Evolutionary conservation across 352 stramenopile genomes (phyloP).

Genomic region (Phytophthora megakarya): DNA sequence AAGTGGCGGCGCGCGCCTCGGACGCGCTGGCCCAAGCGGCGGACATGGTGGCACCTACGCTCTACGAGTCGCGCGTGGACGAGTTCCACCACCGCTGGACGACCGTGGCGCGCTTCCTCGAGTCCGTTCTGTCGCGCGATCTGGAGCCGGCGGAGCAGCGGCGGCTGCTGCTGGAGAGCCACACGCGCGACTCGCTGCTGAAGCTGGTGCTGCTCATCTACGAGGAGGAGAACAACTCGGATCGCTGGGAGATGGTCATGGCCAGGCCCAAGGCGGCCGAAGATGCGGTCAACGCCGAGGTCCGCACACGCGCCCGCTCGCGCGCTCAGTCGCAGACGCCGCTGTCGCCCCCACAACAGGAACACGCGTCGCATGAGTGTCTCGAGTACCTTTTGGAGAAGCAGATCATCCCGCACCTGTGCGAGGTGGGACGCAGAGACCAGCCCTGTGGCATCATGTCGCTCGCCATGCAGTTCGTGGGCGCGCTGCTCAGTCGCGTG

Average conservation of each 20-base stretch:
- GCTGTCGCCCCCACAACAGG: slow-evolving; percentile 20
- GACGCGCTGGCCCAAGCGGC: slow-evolving; percentile 76
- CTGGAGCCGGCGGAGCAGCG: slow-evolving; percentile 73
- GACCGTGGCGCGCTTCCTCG: slow-evolving; percentile 77
- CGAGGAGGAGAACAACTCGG: slow-evolving; percentile 78
- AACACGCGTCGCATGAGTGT: slow-evolving; percentile 61
- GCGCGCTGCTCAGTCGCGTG: slow-evolving; percentile 75
- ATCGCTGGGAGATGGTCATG: slow-evolving; percentile 68
- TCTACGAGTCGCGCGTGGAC: slow-evolving; percentile 83
- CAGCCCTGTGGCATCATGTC: slow-evolving; percentile 86
- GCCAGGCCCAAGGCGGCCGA: slow-evolving; percentile 37
- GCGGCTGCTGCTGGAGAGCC: slow-evolving; percentile 75
- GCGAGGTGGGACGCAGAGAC: slow-evolving; percentile 71
- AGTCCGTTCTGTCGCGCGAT: slow-evolving; percentile 68
- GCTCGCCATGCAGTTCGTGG: slow-evolving; percentile 84
- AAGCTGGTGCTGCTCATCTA: slow-evolving; percentile 89
- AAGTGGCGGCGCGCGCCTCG: slow-evolving; percentile 74
- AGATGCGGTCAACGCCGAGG: slow-evolving; percentile 22
- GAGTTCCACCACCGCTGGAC: slow-evolving; percentile 89
- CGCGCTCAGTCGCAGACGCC: slow-evolving; percentile 30
- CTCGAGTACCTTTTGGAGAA: slow-evolving; percentile 86
- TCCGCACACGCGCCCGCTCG: slow-evolving; percentile 13
- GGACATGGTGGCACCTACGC: slow-evolving; percentile 76
- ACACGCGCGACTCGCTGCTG: slow-evolving; percentile 82
- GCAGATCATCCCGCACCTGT: slow-evolving; percentile 84